Conservation (phyloP, 129 eudicot species). For the Kitagawia praeruptora region DNA sequence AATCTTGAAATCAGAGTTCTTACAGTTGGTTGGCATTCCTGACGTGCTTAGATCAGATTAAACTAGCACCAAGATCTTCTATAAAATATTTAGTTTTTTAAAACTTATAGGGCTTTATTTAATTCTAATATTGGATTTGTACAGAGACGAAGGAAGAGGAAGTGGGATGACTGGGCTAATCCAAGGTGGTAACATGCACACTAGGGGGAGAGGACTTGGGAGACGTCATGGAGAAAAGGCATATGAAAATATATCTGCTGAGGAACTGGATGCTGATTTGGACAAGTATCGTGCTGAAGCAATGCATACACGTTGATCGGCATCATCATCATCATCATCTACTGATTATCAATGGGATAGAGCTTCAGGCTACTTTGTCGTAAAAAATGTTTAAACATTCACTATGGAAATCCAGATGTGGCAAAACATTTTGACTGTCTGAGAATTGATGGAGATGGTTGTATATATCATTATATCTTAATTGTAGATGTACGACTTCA, state of each 20-base stretch:
- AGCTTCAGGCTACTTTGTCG: not conserved
- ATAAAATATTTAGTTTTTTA: not conserved
- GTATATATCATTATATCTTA: not conserved
- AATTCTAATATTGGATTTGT: not conserved
- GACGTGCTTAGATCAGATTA: not conserved
- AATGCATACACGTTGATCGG: constrained; percentile 33
- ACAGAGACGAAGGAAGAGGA: constrained; percentile 28
- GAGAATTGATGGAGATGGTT: not conserved
- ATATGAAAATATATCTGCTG: constrained; percentile 31
- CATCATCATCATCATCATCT: not conserved
- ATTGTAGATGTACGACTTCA: not conserved
- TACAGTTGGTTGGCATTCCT: not conserved
- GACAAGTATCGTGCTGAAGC: constrained; percentile 51
- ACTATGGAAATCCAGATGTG: not conserved
- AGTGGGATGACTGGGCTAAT: constrained; percentile 37
- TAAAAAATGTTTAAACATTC: not conserved
- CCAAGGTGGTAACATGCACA: constrained; percentile 28
- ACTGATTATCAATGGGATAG: not conserved
- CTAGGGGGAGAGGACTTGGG: constrained; percentile 27
- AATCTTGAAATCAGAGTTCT: not conserved
- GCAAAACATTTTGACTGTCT: not conserved
- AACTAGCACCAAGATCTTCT: not conserved
- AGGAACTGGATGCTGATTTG: constrained; percentile 60
- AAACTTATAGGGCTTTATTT: not conserved
- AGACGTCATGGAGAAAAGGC: constrained; percentile 23